Evolutionary conservation across 306 rosid species (phyloP).

Genomic region (Quercus gilva): DNA sequence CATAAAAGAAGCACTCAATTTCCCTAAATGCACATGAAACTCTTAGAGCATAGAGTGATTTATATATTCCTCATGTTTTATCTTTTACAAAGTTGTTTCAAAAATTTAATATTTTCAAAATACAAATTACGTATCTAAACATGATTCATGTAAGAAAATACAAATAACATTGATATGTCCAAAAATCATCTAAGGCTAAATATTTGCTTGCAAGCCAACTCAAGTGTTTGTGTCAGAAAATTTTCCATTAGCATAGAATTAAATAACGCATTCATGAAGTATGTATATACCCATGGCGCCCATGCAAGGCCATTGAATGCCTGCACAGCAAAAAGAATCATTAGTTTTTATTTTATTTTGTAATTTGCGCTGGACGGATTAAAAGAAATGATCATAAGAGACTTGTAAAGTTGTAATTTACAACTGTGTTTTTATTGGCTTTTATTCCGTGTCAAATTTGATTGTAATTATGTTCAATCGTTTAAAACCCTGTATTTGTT

Average conservation of each 20-base stretch:
- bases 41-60: neutral
- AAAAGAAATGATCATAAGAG: neutral
- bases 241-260: neutral
- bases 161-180: too few relatives aligned
- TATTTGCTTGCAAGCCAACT: too few relatives aligned
- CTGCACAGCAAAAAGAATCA: conserved; percentile 30
- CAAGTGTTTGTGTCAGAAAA: too few relatives aligned
- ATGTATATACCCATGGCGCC: conserved; percentile 75
- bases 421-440: too few relatives aligned
- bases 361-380: neutral
- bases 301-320: conserved; percentile 84
- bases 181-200: too few relatives aligned
- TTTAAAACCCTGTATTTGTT: too few relatives aligned
- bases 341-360: neutral
- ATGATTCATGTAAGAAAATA: neutral
- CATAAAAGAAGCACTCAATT: too few relatives aligned
- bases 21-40: neutral
- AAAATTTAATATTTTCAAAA: neutral
- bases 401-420: too few relatives aligned
- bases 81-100: neutral
- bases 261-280: neutral
- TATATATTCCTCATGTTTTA: neutral
- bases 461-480: too few relatives aligned
- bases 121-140: neutral
- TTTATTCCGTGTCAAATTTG: too few relatives aligned